Base-by-base conservation (phyloP, 352 stramenopile species). In the Globisporangium recalcitrans region DNA sequence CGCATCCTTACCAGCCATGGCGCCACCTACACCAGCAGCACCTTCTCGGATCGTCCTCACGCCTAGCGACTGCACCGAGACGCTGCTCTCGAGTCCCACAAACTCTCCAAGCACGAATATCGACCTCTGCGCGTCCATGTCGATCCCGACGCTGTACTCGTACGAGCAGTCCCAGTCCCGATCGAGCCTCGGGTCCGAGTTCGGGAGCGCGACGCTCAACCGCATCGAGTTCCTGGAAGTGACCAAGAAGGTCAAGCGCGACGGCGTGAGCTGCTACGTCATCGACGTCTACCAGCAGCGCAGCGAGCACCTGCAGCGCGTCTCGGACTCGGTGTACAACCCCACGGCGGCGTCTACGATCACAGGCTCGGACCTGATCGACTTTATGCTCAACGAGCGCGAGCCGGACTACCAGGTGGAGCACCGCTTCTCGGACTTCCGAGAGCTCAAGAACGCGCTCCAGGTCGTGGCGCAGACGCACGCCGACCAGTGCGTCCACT, bases 401-500 rank as follows among this genome's bases (percentile, higher is more conserved):
- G 51, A 57, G 44, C 61, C 63, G 21, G 58, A 60, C 42, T 69
- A 65, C 52, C 58, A 69, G 14, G 58, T 69, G 11, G 58, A 65
- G n/a, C 63, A 69, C 58, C 31, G 58, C 38, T 69, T 62, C 34
- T 22, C 19, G 27, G 63, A 61, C 19, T 69, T 69, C 29, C 44
- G 36, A 7, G 29, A 57, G 48, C 52, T 69, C 24, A 46, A 60
- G 42, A 31, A 51, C 14, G 32, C 40, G 19, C 40, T 69, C 1
- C 49, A 58, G 21, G 42, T 46, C 31, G 34, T 65, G 4, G 26
- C 51, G 22, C 31, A 40, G 16, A 2, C 42, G 11, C 55, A 68
- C 29, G 51, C 47, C 0, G 26, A 26, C 14, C 4, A 36, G 16
- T 60, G 60, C 27, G 16, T 36, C 11, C 40, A 65, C 46, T 53